Percentiles rank a stretch among this genome's conserved stretches.
Evolutionary conservation across 1,284 basidiomycete species (phyloP).

Genomic region (Anthracocystis setariae): DNA sequence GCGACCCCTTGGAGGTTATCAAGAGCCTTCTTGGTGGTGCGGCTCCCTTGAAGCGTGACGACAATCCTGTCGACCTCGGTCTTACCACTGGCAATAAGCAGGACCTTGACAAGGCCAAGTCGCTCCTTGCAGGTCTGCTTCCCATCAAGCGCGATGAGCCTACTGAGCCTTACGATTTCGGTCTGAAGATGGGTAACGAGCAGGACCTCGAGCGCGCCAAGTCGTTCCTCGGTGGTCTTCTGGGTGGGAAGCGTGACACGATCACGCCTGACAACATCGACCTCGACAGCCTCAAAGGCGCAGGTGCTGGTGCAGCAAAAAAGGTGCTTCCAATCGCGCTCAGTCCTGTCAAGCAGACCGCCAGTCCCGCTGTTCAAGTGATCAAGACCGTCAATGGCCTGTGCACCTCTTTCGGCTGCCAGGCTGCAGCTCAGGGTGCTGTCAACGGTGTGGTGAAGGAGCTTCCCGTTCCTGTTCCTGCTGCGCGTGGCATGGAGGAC

Average conservation of each 20-base stretch:
- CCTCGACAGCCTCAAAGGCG: constrained; percentile 18
- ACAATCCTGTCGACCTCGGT: constrained; percentile 12
- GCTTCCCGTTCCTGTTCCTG: constrained; percentile 12
- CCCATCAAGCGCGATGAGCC: constrained; percentile 1
- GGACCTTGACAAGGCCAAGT: constrained; percentile 12
- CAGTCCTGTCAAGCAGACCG: constrained; percentile 18
- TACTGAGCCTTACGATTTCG: constrained; percentile 9
- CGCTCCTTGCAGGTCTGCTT: constrained; percentile 9
- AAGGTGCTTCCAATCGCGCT: constrained; percentile 21
- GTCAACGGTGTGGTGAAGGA: constrained; percentile 10
- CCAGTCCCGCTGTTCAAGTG: constrained; percentile 31
- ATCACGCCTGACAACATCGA: constrained; percentile 39
- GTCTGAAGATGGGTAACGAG: constrained; percentile 26
- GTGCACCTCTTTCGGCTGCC: constrained; percentile 32
- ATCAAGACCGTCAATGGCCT: constrained; percentile 29
- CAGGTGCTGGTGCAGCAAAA: constrained; percentile 9
- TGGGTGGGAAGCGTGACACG: constrained; percentile 30
- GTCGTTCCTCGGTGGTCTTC: constrained; percentile 17
- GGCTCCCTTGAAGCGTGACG: constrained; percentile 8
- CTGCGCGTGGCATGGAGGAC: constrained; percentile 21
- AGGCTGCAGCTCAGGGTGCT: constrained; percentile 5
- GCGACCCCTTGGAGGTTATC: constrained; percentile 6
- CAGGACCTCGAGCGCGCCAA: constrained; percentile 24
- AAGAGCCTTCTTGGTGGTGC: not conserved
- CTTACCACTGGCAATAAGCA: constrained; percentile 16